Evolutionary conservation across 371 early-diverging fungal species (phyloP).

Genomic region (Coemansia sp.): DNA sequence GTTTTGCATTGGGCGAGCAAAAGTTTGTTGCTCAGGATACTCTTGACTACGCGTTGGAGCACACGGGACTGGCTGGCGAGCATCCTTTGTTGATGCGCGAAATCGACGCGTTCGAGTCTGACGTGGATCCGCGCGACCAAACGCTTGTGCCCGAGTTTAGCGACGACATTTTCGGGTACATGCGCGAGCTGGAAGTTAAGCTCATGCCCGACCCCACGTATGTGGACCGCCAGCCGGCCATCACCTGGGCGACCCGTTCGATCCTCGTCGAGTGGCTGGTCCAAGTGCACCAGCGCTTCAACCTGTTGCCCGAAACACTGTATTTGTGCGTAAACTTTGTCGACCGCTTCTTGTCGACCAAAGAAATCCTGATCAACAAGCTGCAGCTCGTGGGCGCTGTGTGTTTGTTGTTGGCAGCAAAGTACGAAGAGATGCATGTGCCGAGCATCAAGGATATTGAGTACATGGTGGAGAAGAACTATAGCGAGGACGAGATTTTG

Average conservation of each 20-base stretch:
- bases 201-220: slow-evolving; percentile 80
- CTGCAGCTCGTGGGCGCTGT: slow-evolving; percentile 97
- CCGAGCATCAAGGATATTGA: slow-evolving; percentile 82
- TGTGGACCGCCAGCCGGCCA: slow-evolving; percentile 75
- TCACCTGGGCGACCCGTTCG: slow-evolving; percentile 89
- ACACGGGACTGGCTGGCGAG: slow-evolving; percentile 45
- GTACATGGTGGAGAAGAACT: slow-evolving; percentile 77
- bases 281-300: slow-evolving; percentile 88
- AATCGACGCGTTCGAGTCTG: slow-evolving; percentile 48
- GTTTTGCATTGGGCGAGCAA: slow-evolving; percentile 11
- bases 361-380: slow-evolving; percentile 78
- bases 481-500: slow-evolving; percentile 78
- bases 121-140: slow-evolving; percentile 44
- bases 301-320: slow-evolving; percentile 94
- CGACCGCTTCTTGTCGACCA: slow-evolving; percentile 94
- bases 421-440: slow-evolving; percentile 93
- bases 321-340: slow-evolving; percentile 92
- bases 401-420: slow-evolving; percentile 92
- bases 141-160: slow-evolving; percentile 84
- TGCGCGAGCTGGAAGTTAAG: slow-evolving; percentile 68
- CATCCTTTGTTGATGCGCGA: slow-evolving; percentile 40
- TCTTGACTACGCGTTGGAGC: slow-evolving; percentile 49
- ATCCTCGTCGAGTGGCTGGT: slow-evolving; percentile 93
- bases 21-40: slow-evolving; percentile 44
- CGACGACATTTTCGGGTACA: slow-evolving; percentile 85